Conservation (phyloP, 305 asterid species). For the Fraxinus sp. region DNA sequence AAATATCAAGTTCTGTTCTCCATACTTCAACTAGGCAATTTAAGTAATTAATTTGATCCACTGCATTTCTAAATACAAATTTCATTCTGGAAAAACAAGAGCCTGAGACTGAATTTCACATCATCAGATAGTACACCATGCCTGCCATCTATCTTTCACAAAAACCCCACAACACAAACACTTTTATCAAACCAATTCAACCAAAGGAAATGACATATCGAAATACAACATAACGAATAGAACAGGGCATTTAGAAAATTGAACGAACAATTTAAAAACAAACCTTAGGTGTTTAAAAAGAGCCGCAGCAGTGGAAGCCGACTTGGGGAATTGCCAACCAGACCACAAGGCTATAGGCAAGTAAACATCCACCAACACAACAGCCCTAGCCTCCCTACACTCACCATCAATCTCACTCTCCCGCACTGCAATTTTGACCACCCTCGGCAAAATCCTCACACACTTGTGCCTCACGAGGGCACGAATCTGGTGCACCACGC, state of each 20-base stretch:
- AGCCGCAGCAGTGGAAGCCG: constrained; percentile 61
- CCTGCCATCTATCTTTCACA: neutral
- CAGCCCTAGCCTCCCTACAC: constrained; percentile 49
- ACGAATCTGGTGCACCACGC: constrained; percentile 69
- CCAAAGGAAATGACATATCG: neutral
- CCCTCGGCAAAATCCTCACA: constrained; percentile 51
- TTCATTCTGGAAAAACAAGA: constrained; percentile 9
- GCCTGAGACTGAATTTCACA: neutral
- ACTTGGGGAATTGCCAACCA: constrained; percentile 89
- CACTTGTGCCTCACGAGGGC: constrained; percentile 61
- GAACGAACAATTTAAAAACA: neutral
- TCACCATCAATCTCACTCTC: constrained; percentile 26
- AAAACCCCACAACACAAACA: constrained; percentile 2
- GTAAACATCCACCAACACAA: constrained; percentile 77
- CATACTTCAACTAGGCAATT: neutral
- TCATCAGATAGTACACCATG: neutral
- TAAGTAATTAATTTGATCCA: neutral
- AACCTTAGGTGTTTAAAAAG: constrained; percentile 82
- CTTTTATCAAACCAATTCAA: constrained; percentile 2
- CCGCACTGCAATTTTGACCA: constrained; percentile 34
- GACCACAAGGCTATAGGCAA: constrained; percentile 70
- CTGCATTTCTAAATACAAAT: neutral
- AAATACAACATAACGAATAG: constrained; percentile 14
- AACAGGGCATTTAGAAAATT: neutral
- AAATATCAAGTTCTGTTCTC: neutral